Percentiles rank a stretch among this genome's conserved stretches.
Conservation (phyloP, 164 flowering plant genomes). For the Stephania japonica region DNA sequence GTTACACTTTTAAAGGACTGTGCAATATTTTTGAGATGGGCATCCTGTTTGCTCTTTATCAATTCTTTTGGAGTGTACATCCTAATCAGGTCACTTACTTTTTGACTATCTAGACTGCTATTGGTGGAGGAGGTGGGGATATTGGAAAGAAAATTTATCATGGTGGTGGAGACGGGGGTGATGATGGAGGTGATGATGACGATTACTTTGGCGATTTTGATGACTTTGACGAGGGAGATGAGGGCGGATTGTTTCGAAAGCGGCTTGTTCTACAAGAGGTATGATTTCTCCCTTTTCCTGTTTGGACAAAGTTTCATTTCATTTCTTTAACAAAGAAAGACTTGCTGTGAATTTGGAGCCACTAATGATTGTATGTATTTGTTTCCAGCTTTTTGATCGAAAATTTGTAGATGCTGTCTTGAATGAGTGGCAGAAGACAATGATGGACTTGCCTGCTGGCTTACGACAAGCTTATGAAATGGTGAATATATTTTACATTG, state of each 20-base stretch:
- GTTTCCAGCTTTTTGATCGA: slow-evolving; percentile 74
- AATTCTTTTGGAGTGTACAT: not conserved
- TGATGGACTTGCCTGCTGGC: slow-evolving; percentile 96
- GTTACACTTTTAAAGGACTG: not conserved
- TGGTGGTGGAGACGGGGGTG: slow-evolving; percentile 99
- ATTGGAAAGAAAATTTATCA: slow-evolving; percentile 70
- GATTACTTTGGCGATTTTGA: slow-evolving; percentile 94
- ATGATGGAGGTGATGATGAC: slow-evolving; percentile 96
- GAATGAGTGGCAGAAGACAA: slow-evolving; percentile 94
- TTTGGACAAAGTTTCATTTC: not conserved
- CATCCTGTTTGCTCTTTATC: not conserved
- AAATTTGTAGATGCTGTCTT: slow-evolving; percentile 89
- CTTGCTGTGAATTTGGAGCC: not conserved
- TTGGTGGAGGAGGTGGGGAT: slow-evolving; percentile 91
- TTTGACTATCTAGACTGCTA: slow-evolving; percentile 42
- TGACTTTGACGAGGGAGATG: slow-evolving; percentile 95
- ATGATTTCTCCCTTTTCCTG: slow-evolving; percentile 6
- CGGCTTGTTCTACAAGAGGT: slow-evolving; percentile 83
- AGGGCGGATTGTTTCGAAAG: slow-evolving; percentile 83
- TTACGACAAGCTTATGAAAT: slow-evolving; percentile 94
- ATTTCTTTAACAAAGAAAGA: not conserved
- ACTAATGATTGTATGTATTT: slow-evolving; percentile 12
- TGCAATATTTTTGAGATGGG: not conserved
- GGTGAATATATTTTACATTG: slow-evolving; percentile 34
- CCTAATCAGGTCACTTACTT: not conserved